phyloP scores from a whole-genome alignment of 2,329 filamentous ascomycete genomes.

The Fusarium cyanostomum region DNA sequence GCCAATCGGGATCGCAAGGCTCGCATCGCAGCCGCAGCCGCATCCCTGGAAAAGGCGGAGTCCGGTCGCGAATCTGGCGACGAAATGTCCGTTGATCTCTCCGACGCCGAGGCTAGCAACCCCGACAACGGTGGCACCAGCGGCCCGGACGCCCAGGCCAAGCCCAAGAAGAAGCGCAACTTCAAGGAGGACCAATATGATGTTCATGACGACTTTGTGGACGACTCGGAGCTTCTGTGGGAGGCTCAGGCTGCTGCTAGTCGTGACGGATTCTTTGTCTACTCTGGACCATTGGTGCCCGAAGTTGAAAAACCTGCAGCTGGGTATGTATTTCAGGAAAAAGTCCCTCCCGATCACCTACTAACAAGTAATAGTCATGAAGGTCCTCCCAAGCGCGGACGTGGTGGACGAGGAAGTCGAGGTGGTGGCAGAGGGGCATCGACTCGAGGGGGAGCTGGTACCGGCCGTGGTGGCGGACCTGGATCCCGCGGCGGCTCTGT shows the following conservation, averaged over 20 bases:
- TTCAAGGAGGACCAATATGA: constrained; percentile 86
- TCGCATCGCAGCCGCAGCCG: constrained; percentile 87
- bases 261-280: constrained; percentile 97
- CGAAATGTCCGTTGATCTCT: constrained; percentile 84
- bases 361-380: constrained; percentile 68
- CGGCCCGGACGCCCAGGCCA: constrained; percentile 68
- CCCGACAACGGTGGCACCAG: constrained; percentile 79
- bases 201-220: constrained; percentile 84
- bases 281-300: constrained; percentile 88
- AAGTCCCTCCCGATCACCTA: constrained; percentile 13
- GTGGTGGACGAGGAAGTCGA: constrained; percentile 61
- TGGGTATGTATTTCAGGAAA: constrained; percentile 54
- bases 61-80: constrained; percentile 76
- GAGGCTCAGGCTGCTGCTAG: constrained; percentile 94
- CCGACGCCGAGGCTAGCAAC: constrained; percentile 81
- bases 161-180: constrained; percentile 81
- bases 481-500: constrained; percentile 80
- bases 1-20: constrained; percentile 88
- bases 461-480: constrained; percentile 62
- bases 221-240: constrained; percentile 95
- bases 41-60: constrained; percentile 80
- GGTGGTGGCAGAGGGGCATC: constrained; percentile 70
- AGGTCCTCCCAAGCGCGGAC: constrained; percentile 75
- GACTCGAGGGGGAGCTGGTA: constrained; percentile 61
- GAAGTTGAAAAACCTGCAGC: constrained; percentile 79